Base-by-base conservation (phyloP, 345 rosid species). In the Populus euphratica region DNA sequence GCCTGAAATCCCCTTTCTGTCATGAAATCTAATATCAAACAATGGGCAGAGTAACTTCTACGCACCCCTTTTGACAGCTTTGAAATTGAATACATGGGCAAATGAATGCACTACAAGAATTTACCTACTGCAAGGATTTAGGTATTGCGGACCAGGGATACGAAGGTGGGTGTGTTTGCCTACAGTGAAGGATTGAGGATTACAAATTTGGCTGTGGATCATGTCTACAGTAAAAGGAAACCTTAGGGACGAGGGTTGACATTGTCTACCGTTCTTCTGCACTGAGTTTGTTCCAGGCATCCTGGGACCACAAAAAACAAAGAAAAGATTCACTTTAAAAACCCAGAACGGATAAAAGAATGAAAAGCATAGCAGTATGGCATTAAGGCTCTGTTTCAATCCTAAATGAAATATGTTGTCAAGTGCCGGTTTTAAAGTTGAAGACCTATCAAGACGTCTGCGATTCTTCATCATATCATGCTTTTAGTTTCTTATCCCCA, bases 281-380 rank as follows among this genome's bases (percentile, higher is more conserved):
- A 52, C 76, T 77, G 76, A 77, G 74, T 73, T 70, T 81, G 78
- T 77, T 81, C 84, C 84, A 81, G 14, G 84, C 84, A 29, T 81
- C 84, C 84, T 81, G 81, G 39, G 61, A 31, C 59, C 49, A 41
- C 17, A 62, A 8, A 43, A 35, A 10, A 21, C 0, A 54, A 41
- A 36, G 10, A 27, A 73, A 6, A 59, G 8, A 43, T 33, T 33
- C 12, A 25, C 10, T 67, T 33, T 6, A 25, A 7, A 47, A 2
- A 27, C 14, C 14, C n/a, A 33, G 31, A 27, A 14, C 64, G 23
- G 64, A 9, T 12, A 59, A 18, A 52, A 59, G 64, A 11, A 9
- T 3, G 64, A 23, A n/a, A 23, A 3, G n/a, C 27, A 56, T n/a
- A 2, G 4, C 18, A 5, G 20, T 5, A 17, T 14, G 54, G 54